Evolutionary conservation across 1,284 basidiomycete genomes (phyloP), one percentile per base, ranked within the genome.

Genomic region (Pseudozyma sp.): DNA sequence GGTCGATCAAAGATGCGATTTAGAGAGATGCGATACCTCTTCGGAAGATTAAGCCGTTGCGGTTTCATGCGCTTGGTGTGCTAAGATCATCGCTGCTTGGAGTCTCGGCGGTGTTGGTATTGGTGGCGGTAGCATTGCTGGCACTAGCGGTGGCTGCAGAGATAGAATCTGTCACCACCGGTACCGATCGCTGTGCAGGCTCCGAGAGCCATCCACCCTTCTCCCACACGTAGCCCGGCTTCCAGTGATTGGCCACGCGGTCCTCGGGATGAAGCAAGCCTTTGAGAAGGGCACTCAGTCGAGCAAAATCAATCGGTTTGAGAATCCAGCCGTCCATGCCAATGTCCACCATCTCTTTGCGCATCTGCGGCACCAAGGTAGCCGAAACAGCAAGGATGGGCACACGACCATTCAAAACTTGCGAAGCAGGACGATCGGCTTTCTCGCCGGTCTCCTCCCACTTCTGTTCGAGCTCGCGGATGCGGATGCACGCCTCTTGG

Each of bases 291-390:
- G 65, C 60, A 25, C 72, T 45, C 5, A 83, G 67, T 34, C 82
- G 67, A 3, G 56, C 89, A 85, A 93, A 93, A 82, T 93, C 90
- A 68, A 94, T 91, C 0, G 92, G 93, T 85, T 94, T 94, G 65
- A 93, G 86, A n/a, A 94, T 89, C 92, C 92, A 94, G 10, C 92
- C 93, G 80, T 94, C 92, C 85, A 94, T 89, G 48, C 92, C 90
- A 48, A 88, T 86, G 21, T 87, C 85, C 6, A 86, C 85, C 66
- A 94, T 87, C 65, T 91, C 88, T 0, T 87, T 85, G 3, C 90
- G 87, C 82, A 92, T 90, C 31, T 87, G 85, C 76, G 92, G 91
- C 40, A 87, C 86, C 25, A 94, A 86, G 5, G 92, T 93, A 0
- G 92, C 92, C 11, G 91, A 93, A 5, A 95, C 92, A 5, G 92